Base-by-base conservation (phyloP, 257 asterid species). In the Salvia miltiorrhiza region DNA sequence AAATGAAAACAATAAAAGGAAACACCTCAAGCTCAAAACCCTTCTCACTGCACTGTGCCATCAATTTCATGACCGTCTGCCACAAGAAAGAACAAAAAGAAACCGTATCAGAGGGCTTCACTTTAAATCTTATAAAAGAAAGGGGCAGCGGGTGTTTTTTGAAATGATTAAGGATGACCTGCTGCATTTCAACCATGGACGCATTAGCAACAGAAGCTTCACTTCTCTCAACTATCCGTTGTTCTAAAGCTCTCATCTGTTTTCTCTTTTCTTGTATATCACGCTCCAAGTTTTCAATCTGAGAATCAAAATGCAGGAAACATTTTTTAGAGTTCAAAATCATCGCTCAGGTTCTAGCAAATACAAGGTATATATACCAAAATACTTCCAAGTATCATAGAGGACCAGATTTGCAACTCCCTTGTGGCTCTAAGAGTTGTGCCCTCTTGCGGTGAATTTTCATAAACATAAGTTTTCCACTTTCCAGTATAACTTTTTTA, bases 11-110 rank as follows among this genome's bases (percentile, higher is more conserved):
- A n/a, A n/a, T n/a, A n/a, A n/a, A 10, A 62, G 67, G 16, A 52
- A 58, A 37, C 64, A 93, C 98, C 96, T 93, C 98, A 17, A 93
- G 96, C 84, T 93, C 98, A 62, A 93, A 93, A 43, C 85, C 83
- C 73, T 83, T 86, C 85, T 93, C 97, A 71, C 86, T 86, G 67
- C 93, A 90, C 78, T 93, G 93, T 37, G 95, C 74, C 87, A 81
- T 88, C 86, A 93, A 80, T 76, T 83, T 90, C 91, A 68, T 82
- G 86, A 88, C 75, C 14, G 92, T 85, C 98, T 93, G 96, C 49
- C 47, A 62, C 52, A 67, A 47, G 54, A 21, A 73, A 10, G 70
- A 12, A 70, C 66, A 59, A 71, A 49, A 13, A 41, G 5, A 69
- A 6, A 16, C 61, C 24, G 60, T 26, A 50, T 47, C 12, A 16